Base-by-base conservation (phyloP, 23 red algal species). In the Gracilaria vermiculophylla region DNA sequence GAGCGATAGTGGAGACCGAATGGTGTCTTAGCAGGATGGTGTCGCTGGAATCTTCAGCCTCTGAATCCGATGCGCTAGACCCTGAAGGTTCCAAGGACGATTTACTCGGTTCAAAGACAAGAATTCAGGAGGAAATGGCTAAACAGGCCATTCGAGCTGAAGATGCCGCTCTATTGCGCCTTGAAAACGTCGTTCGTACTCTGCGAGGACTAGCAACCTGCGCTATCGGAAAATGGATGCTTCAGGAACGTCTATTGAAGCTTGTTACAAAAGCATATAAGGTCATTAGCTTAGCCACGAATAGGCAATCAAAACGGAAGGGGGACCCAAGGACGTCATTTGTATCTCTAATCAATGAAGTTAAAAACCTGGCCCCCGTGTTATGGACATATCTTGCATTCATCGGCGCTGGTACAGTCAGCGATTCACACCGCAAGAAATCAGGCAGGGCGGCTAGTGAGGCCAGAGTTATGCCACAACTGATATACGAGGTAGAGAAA, bases 241-340 rank as follows among this genome's bases (percentile, higher is more conserved):
- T 73, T 56, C 87, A 91, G 29, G 87, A 91, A 37, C 87, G 87
- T 41, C 62, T 91, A 17, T 31, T 81, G 55, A 80, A 55, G 52
- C 28, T 73, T n/a, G 43, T 81, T 33, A 81, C 75, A 9, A 80
- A 43, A 24, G 51, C 62, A 0, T 91, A 91, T 49, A 91, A 70
- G 31, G 40, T 80, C 15, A 28, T 91, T 17, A 65, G 57, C 33
- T 33, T 60, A 34, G 54, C 87, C 24, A 70, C 87, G 15, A 43
- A 54, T n/a, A 23, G 58, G n/a, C 87, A 91, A 60, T 53, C 87
- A 28, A 80, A 81, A 47, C 75, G 87, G 21, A 56, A 66, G 16
- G 76, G 75, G 53, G 87, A 91, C 41, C 87, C 87, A 44, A 73
- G 87, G 28, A 91, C 87, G 11, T 80, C 87, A 19, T 91, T 91